Evolutionary conservation across 768 basidiomycete species (phyloP).

Genomic region (Mycena alexandri): DNA sequence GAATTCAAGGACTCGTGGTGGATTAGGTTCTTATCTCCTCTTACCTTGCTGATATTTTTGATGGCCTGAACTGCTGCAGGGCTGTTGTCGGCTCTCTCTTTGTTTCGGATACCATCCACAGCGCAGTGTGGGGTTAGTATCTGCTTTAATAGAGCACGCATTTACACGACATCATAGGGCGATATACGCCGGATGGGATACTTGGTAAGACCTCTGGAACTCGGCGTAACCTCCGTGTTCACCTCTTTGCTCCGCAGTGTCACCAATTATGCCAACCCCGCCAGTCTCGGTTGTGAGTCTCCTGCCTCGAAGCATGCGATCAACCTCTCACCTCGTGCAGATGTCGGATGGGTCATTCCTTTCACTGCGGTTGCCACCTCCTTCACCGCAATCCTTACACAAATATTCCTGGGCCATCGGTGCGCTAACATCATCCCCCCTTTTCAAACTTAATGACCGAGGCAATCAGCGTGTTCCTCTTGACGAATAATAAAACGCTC

Average conservation of each 20-base stretch:
- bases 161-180: constrained; percentile 13
- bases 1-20: constrained; percentile 44
- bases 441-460: neutral
- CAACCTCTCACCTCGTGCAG: constrained; percentile 25
- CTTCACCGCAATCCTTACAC: constrained; percentile 49
- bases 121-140: constrained; percentile 26
- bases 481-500: constrained; percentile 34
- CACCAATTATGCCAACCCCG: constrained; percentile 37
- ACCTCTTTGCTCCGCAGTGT: constrained; percentile 23
- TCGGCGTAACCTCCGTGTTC: no score
- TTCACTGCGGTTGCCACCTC: constrained; percentile 49
- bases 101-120: constrained; percentile 44
- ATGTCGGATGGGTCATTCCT: constrained; percentile 46
- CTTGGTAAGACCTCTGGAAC: constrained; percentile 13
- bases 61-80: constrained; percentile 24
- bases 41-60: neutral
- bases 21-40: constrained; percentile 37
- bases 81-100: constrained; percentile 41
- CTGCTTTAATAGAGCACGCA: neutral
- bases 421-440: neutral
- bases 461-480: constrained; percentile 25
- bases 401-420: constrained; percentile 49
- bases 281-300: constrained; percentile 27
- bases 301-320: neutral
- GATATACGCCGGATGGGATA: constrained; percentile 40